Evolutionary conservation across 148 eudicot species (phyloP).

Genomic region (Nepenthes mirabilis): DNA sequence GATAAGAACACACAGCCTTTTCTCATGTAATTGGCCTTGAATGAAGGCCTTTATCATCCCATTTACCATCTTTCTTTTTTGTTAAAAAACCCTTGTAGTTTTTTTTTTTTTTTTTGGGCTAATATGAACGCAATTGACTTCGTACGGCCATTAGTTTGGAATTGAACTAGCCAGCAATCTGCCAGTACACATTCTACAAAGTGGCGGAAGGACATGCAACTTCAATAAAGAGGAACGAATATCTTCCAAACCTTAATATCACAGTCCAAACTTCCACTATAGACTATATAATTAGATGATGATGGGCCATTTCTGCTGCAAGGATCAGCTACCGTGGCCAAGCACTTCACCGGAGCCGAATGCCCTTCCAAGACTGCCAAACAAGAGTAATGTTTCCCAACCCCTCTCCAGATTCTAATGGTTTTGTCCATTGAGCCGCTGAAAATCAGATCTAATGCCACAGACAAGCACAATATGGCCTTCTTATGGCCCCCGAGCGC

Average conservation of each 20-base stretch:
- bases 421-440: constrained; percentile 89
- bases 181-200: constrained; percentile 1
- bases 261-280: constrained; percentile 76
- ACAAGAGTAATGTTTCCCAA: constrained; percentile 37
- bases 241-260: constrained; percentile 83
- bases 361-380: constrained; percentile 72
- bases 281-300: constrained; percentile 40
- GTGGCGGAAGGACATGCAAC: background rate
- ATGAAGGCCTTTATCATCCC: too few relatives aligned
- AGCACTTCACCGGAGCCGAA: constrained; percentile 70
- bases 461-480: constrained; percentile 54
- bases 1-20: too few relatives aligned
- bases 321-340: constrained; percentile 27
- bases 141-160: background rate
- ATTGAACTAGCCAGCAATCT: background rate
- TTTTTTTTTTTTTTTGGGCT: background rate
- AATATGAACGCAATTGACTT: background rate
- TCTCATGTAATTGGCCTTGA: too few relatives aligned
- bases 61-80: too few relatives aligned
- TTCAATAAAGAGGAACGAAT: constrained; percentile 18
- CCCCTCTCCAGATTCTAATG: constrained; percentile 66
- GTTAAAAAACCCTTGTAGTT: background rate
- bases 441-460: constrained; percentile 32
- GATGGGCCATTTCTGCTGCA: constrained; percentile 16
- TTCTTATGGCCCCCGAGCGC: constrained; percentile 59